These are phyloP conservation scores for Colletotrichum falcatum DNA, from an alignment of 2,329 filamentous ascomycete species.

Conservation along the genomic window DNA sequence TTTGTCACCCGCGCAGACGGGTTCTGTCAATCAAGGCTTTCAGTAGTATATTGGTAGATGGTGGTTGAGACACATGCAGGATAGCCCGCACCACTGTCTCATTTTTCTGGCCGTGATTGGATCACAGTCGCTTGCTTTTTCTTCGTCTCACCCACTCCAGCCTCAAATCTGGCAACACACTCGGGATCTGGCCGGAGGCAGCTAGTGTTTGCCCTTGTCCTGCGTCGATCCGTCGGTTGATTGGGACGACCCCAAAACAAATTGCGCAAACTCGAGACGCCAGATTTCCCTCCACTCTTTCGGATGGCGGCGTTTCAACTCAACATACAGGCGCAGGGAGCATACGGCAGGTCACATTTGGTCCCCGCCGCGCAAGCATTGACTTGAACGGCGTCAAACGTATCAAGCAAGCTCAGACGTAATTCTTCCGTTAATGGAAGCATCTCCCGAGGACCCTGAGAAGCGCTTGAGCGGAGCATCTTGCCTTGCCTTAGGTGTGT, in stretches of 20 bases:
- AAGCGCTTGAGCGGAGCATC: neutral
- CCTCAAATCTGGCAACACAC: neutral
- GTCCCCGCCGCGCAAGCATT: slow-evolving; percentile 14
- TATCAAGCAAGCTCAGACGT: neutral
- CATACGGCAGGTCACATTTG: slow-evolving; percentile 3
- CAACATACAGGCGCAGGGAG: neutral
- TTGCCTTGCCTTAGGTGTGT: too few relatives aligned
- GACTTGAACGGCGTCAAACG: neutral
- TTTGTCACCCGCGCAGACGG: neutral
- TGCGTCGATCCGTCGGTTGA: neutral
- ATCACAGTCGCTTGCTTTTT: neutral
- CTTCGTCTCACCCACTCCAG: neutral
- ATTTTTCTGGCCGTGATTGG: neutral
- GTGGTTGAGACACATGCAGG: neutral
- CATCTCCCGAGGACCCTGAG: neutral
- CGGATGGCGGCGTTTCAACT: slow-evolving; percentile 12
- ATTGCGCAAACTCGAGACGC: slow-evolving; percentile 8
- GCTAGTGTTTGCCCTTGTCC: neutral
- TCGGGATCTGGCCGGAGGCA: slow-evolving; percentile 7
- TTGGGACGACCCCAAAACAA: neutral
- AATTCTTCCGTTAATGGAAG: neutral
- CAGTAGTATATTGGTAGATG: neutral
- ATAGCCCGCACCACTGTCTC: neutral
- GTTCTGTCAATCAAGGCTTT: too few relatives aligned
- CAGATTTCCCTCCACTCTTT: neutral